Conservation (phyloP, 352 stramenopile species). For the Hyaloperonospora brassicae region DNA sequence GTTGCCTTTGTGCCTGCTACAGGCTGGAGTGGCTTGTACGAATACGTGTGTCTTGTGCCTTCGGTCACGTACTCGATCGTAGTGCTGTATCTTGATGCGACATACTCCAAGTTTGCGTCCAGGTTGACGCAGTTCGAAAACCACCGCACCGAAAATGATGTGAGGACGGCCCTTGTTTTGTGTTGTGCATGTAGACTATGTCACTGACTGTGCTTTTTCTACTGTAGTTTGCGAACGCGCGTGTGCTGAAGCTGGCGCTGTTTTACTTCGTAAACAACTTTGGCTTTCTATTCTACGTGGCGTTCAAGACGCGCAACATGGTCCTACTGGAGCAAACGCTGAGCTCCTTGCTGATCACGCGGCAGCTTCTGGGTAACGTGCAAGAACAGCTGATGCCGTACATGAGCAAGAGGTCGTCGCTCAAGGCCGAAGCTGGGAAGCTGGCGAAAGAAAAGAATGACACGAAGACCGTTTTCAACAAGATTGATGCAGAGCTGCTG, state of each 20-base stretch:
- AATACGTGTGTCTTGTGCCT: constrained; percentile 60
- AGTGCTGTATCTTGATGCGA: constrained; percentile 66
- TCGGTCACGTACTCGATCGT: constrained; percentile 70
- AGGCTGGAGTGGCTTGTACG: constrained; percentile 56
- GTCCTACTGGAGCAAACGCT: constrained; percentile 86
- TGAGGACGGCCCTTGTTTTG: constrained; percentile 24
- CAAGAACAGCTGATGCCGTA: constrained; percentile 78
- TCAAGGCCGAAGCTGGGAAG: constrained; percentile 78
- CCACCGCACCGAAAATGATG: constrained; percentile 84
- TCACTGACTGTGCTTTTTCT: constrained; percentile 9
- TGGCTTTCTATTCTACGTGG: constrained; percentile 93
- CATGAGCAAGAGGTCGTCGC: constrained; percentile 62
- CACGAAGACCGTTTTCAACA: constrained; percentile 43
- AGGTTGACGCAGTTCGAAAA: constrained; percentile 91
- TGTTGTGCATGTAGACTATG: background rate
- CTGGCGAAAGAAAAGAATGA: constrained; percentile 55
- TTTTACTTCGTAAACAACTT: constrained; percentile 99
- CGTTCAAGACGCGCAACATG: constrained; percentile 86
- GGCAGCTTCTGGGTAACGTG: constrained; percentile 71
- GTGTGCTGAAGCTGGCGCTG: constrained; percentile 96
- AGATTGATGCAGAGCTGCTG: constrained; percentile 73
- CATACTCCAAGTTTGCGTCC: constrained; percentile 88
- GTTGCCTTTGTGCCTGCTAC: constrained; percentile 47
- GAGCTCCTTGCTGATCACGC: constrained; percentile 76
- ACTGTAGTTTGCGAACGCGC: constrained; percentile 77